A percentile compares a stretch with the other conserved stretches of the same genome.
These are phyloP conservation scores for Gnetum montanum DNA, from an alignment of 75 land plant species.

Conservation along the genomic window DNA sequence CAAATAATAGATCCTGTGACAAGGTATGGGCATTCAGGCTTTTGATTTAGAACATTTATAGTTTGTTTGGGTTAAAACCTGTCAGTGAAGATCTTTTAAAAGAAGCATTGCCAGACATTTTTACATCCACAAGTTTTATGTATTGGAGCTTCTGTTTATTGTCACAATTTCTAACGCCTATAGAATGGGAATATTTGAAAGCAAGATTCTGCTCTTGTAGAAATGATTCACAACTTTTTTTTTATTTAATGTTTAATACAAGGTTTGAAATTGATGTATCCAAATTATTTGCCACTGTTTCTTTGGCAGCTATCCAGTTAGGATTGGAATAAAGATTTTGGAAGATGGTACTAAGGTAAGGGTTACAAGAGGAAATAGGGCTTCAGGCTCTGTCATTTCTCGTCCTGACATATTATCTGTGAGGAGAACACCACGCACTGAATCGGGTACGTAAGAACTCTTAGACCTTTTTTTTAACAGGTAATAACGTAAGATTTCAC, in stretches of 20 bases:
- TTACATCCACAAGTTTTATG: background rate
- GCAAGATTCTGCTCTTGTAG: no score
- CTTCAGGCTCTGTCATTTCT: constrained; percentile 85
- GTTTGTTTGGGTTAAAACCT: background rate
- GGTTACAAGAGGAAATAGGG: constrained; percentile 59
- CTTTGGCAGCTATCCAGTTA: constrained; percentile 82
- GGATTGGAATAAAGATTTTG: constrained; percentile 52
- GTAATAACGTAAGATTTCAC: background rate
- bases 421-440: constrained; percentile 71
- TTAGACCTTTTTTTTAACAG: background rate
- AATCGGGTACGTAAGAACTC: background rate
- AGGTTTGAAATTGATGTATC: no score
- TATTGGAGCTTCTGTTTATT: no score
- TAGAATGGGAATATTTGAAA: no score
- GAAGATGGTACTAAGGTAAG: constrained; percentile 97
- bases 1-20: constrained; percentile 93
- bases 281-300: no score
- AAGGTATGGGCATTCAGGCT: constrained; percentile 36
- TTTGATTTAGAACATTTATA: no score
- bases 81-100: no score
- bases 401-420: constrained; percentile 81
- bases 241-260: no score
- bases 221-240: no score
- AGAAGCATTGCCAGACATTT: background rate
- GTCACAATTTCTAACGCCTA: no score